Evolutionary conservation across 192 early-diverging fungal species (phyloP), one percentile per base, ranked within the genome.

Genomic region (Podila epicladia): DNA sequence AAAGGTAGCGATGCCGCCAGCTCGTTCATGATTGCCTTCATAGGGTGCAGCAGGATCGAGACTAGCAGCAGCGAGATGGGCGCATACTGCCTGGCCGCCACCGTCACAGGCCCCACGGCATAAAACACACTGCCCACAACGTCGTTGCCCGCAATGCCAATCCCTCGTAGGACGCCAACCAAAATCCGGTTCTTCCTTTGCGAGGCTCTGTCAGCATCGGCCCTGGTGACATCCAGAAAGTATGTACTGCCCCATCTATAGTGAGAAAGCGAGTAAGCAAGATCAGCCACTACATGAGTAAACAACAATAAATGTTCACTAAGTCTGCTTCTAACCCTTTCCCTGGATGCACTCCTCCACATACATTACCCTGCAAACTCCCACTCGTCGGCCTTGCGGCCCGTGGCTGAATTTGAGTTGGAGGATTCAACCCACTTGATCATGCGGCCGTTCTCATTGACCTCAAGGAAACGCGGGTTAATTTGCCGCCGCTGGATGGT

Each of bases 91-190:
- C 87, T 88, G 6, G 89, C 82, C 13, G 77, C 82, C n/a, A 82
- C 50, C 7, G 82, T 73, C 26, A 71, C 66, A 5, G 84, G 70
- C 1, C 87, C 89, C 15, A 89, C 57, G 2, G 86, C 84, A 63
- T 90, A 90, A 20, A 90, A 60, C 22, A 89, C 87, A 53, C 83
- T 83, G 7, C 86, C 89, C 50, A 85, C 75, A 35, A 90, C 62
- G 63, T 87, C 89, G 62, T 88, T 89, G 9, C 86, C 89, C 20
- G 87, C 79, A 69, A 86, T 87, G 7, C 83, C 75, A 28, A 82
- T 77, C 4, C 82, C 85, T 62, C 78, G 80, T 9, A 64, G 37
- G 32, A 64, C 62, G 26, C 59, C 59, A 33, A 60, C 59, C 59
- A 60, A 31, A 29, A 31, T 29, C 59, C 59, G n/a, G 31, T 31